Evolutionary conservation across 768 basidiomycete species (phyloP).

Genomic region (Psilocybe tampanensis): DNA sequence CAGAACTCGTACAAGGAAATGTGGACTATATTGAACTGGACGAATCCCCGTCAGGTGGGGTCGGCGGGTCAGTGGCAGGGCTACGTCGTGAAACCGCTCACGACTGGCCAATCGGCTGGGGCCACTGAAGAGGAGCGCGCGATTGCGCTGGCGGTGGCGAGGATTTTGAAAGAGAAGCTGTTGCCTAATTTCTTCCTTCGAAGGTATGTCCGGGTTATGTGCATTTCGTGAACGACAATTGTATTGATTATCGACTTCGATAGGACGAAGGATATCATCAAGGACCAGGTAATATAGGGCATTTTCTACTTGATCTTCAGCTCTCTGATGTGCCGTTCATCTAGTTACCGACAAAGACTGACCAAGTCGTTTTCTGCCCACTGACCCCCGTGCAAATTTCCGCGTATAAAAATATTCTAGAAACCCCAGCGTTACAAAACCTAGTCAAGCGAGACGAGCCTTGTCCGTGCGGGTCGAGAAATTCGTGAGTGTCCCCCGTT

Average conservation of each 20-base stretch:
- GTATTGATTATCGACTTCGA: conserved; percentile 10
- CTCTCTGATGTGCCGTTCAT: neutral
- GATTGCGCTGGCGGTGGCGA: conserved; percentile 59
- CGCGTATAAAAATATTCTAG: conserved; percentile 74
- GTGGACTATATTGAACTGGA: conserved; percentile 93
- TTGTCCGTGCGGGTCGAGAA: conserved; percentile 70
- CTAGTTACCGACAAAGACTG: conserved; percentile 85
- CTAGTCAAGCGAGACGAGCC: conserved; percentile 69
- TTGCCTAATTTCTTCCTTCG: conserved; percentile 85
- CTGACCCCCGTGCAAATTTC: conserved; percentile 68
- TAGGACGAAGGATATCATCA: conserved; percentile 80
- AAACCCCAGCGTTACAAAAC: conserved; percentile 67
- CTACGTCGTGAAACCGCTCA: conserved; percentile 69
- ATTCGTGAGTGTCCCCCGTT: conserved; percentile 49
- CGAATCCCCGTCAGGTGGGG: conserved; percentile 81
- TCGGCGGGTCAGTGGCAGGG: conserved; percentile 75
- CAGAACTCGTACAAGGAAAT: conserved; percentile 92
- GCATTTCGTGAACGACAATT: neutral
- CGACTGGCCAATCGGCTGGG: conserved; percentile 63
- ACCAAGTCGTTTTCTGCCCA: conserved; percentile 94
- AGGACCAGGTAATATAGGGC: conserved; percentile 51
- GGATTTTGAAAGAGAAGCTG: conserved; percentile 62
- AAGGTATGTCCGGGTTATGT: conserved; percentile 47
- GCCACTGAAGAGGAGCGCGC: conserved; percentile 65
- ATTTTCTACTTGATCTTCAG: neutral